Percentiles rank a stretch among this genome's conserved stretches.
These are phyloP conservation scores for Oryza australiensis DNA, from an alignment of 176 grass and related monocot genomes.

Conservation along the genomic window DNA sequence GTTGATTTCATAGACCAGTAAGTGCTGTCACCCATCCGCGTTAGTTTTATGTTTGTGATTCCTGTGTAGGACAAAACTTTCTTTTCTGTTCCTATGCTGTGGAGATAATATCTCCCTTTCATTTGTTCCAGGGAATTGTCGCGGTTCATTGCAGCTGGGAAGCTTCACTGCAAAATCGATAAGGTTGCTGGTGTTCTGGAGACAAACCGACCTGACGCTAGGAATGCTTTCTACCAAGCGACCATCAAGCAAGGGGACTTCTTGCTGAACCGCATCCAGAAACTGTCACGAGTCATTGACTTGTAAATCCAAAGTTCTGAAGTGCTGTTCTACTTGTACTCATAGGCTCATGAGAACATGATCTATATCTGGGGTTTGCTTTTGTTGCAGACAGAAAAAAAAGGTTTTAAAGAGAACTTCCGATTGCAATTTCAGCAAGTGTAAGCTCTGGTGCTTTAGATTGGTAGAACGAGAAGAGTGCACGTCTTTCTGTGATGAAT, in stretches of 20 bases:
- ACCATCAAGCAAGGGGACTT: slow-evolving; percentile 99
- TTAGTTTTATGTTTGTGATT: background rate
- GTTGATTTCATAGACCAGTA: slow-evolving; percentile 97
- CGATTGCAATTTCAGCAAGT: background rate
- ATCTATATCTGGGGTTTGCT: background rate
- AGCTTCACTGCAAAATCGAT: slow-evolving; percentile 98
- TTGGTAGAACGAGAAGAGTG: background rate
- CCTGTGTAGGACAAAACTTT: background rate
- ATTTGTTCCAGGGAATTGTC: slow-evolving; percentile 65
- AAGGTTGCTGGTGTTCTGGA: slow-evolving; percentile 87
- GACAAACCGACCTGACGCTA: slow-evolving; percentile 91
- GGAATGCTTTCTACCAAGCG: slow-evolving; percentile 90
- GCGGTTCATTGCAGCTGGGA: slow-evolving; percentile 91
- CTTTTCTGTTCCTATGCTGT: background rate
- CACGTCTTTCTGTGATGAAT: background rate
- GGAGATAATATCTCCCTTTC: background rate
- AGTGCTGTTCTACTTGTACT: background rate
- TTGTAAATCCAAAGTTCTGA: slow-evolving; percentile 45
- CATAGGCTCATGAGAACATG: background rate
- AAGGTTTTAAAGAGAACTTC: background rate
- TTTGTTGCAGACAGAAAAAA: background rate
- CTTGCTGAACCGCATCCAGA: slow-evolving; percentile 94
- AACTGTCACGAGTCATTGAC: slow-evolving; percentile 92
- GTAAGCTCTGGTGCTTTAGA: background rate
- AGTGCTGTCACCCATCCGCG: slow-evolving; percentile 9